Conservation (phyloP, 495 filamentous ascomycete species). For the Tetracladium setigerum region DNA sequence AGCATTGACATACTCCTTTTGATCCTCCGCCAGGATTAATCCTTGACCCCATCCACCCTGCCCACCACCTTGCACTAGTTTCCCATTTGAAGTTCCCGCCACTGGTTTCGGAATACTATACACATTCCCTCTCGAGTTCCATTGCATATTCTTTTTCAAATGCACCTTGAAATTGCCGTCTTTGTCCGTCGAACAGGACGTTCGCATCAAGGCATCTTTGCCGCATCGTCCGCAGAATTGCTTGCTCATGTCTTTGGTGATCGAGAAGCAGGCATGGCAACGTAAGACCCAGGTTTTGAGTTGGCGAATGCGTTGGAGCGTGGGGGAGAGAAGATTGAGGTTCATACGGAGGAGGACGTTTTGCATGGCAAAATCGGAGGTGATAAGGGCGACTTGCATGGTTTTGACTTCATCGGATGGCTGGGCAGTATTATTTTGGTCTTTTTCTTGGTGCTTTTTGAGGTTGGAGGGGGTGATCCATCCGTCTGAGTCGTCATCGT, state of each 20-base stretch:
- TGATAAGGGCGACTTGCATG: conserved; percentile 80
- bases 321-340: conserved; percentile 78
- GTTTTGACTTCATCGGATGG: conserved; percentile 43
- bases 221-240: conserved; percentile 94
- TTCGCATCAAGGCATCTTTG: conserved; percentile 76
- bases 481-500: conserved; percentile 57
- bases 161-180: conserved; percentile 80
- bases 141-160: conserved; percentile 92
- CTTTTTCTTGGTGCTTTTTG: conserved; percentile 68
- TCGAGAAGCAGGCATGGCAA: conserved; percentile 89
- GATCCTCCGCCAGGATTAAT: conserved; percentile 86
- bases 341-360: conserved; percentile 93
- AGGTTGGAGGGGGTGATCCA: conserved; percentile 97
- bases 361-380: conserved; percentile 94
- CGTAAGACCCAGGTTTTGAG: conserved; percentile 83
- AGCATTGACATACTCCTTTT: conserved; percentile 80
- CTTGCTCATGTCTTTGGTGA: conserved; percentile 75
- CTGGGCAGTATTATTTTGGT: conserved; percentile 41
- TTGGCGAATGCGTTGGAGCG: conserved; percentile 64
- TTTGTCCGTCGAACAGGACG: conserved; percentile 73
- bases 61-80: conserved; percentile 62
- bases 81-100: conserved; percentile 72
- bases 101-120: conserved; percentile 88
- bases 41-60: conserved; percentile 77
- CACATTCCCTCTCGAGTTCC: conserved; percentile 83